phyloP scores from a whole-genome alignment of 2,329 filamentous ascomycete species.

The Xylariaceae sp. region DNA sequence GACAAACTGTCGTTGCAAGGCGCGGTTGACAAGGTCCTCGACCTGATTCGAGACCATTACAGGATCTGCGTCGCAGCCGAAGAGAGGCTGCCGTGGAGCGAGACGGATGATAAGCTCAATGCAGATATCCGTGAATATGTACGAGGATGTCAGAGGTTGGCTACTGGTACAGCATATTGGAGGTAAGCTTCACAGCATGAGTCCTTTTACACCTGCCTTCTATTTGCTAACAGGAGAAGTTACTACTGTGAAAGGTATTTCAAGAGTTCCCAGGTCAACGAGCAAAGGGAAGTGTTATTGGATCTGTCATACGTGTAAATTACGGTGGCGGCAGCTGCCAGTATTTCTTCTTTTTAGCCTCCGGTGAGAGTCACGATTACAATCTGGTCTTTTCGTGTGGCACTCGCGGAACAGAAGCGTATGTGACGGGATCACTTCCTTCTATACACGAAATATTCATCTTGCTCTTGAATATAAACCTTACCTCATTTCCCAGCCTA shows the following conservation, averaged over 20 bases:
- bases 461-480: not conserved
- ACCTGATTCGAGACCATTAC: conserved; percentile 26
- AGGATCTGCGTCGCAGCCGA: conserved; percentile 22
- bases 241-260: conserved; percentile 25
- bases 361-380: too few relatives aligned
- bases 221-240: conserved; percentile 11
- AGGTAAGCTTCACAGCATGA: conserved; percentile 16
- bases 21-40: conserved; percentile 19
- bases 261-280: conserved; percentile 18
- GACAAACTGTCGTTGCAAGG: conserved; percentile 18
- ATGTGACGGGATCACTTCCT: too few relatives aligned
- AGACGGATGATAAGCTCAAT: conserved; percentile 23
- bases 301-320: conserved; percentile 17
- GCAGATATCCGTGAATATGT: conserved; percentile 22
- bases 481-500: not conserved
- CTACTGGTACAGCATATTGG: conserved; percentile 25
- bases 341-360: too few relatives aligned
- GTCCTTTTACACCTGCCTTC: not conserved
- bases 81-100: conserved; percentile 24
- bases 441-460: too few relatives aligned
- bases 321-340: too few relatives aligned
- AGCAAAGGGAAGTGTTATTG: conserved; percentile 19
- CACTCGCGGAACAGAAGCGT: too few relatives aligned
- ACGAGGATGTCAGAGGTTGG: conserved; percentile 20
- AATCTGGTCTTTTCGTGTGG: too few relatives aligned